These are phyloP conservation scores for Linanthus parryae DNA, from an alignment of 148 eudicot genomes.

Conservation along the genomic window DNA sequence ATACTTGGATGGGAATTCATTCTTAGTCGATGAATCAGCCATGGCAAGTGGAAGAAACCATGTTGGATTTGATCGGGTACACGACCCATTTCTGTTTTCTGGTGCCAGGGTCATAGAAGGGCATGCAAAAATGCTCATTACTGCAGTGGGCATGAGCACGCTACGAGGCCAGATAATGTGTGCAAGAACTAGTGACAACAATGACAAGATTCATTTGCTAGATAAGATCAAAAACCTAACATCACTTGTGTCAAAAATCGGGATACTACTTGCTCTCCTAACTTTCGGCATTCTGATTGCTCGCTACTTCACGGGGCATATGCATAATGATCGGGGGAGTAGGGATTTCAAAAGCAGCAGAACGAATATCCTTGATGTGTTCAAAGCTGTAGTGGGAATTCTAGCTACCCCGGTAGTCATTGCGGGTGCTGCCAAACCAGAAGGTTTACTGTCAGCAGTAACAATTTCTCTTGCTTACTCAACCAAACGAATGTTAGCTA, in stretches of 20 bases:
- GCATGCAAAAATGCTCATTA: conserved; percentile 14
- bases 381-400: neutral
- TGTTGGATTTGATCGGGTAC: neutral
- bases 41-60: conserved; percentile 6
- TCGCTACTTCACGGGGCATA: conserved; percentile 12
- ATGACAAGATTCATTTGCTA: conserved; percentile 2
- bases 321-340: conserved; percentile 1
- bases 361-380: neutral
- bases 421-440: conserved; percentile 6
- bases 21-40: conserved; percentile 4
- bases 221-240: conserved; percentile 4
- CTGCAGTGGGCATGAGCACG: conserved; percentile 16
- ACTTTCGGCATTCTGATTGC: conserved; percentile 3
- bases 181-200: neutral
- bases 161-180: conserved; percentile 14
- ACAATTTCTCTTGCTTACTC: conserved; percentile 9
- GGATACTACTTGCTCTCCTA: conserved; percentile 6
- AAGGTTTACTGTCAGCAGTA: conserved; percentile 8
- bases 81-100: conserved; percentile 11
- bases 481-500: conserved; percentile 7
- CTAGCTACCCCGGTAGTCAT: conserved; percentile 8
- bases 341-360: neutral
- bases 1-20: conserved; percentile 3
- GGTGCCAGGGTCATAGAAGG: conserved; percentile 16
- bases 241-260: conserved; percentile 1